Evolutionary conservation across 2,329 filamentous ascomycete species (phyloP).

Genomic region (Zymoseptoria brevis): DNA sequence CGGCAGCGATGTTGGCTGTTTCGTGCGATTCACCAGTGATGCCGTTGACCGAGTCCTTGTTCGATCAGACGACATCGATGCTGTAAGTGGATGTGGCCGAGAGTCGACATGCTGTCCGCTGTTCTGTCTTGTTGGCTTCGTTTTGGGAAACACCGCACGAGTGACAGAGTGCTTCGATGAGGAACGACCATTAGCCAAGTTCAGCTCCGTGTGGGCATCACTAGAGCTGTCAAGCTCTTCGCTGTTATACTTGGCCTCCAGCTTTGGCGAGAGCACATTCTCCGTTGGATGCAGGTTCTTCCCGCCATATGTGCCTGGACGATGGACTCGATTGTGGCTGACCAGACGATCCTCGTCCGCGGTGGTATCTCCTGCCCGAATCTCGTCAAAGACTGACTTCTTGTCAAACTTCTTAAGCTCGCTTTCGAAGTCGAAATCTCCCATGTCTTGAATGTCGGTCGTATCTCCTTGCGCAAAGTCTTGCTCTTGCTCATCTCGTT

Average conservation of each 20-base stretch:
- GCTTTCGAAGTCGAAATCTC: conserved; percentile 87
- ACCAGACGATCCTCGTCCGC: conserved; percentile 89
- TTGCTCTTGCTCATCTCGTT: conserved; percentile 51
- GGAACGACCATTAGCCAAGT: conserved; percentile 27
- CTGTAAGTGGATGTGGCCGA: conserved; percentile 24
- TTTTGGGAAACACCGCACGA: conserved; percentile 17
- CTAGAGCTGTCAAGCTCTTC: conserved; percentile 26
- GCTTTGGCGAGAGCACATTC: conserved; percentile 66
- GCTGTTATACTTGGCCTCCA: conserved; percentile 22
- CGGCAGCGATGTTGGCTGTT: conserved; percentile 16
- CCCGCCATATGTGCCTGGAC: conserved; percentile 51
- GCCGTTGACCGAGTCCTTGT: conserved; percentile 19
- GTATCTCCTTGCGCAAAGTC: conserved; percentile 96
- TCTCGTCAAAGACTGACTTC: conserved; percentile 80
- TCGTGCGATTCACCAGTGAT: conserved; percentile 17
- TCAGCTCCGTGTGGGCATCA: conserved; percentile 30
- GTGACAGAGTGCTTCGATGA: conserved; percentile 26
- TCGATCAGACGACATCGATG: conserved; percentile 24
- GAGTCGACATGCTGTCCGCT: conserved; percentile 32
- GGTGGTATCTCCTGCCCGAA: conserved; percentile 77
- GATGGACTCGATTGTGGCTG: conserved; percentile 65
- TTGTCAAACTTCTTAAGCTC: conserved; percentile 95
- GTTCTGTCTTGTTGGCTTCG: conserved; percentile 31
- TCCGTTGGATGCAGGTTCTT: conserved; percentile 90
- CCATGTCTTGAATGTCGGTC: conserved; percentile 85